Evolutionary conservation across 2,329 filamentous ascomycete genomes (phyloP).

Genomic region (Drechslerella coelobrocha): DNA sequence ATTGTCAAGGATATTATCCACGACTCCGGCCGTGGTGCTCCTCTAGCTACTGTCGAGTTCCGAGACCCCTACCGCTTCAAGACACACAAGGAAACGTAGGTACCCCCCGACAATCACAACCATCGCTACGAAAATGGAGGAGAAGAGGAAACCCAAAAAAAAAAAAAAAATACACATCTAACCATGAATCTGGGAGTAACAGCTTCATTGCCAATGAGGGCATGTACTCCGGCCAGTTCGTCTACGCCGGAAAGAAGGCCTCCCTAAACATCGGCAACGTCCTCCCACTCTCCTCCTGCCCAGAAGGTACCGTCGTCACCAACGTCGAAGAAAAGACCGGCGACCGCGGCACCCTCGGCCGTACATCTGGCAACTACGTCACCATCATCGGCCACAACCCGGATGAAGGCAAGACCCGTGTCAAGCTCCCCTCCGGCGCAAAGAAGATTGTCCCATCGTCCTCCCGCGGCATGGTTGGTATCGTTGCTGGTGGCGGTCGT

Average conservation of each 20-base stretch:
- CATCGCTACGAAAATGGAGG: too few species aligned
- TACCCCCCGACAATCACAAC: background rate
- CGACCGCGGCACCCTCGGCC: conserved; percentile 93
- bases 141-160: background rate
- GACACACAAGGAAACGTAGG: conserved; percentile 84
- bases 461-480: conserved; percentile 98
- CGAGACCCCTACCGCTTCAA: conserved; percentile 98
- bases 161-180: background rate
- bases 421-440: conserved; percentile 93
- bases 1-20: conserved; percentile 99
- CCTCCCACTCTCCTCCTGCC: conserved; percentile 89
- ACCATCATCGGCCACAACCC: conserved; percentile 97
- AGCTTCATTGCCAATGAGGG: conserved; percentile 99
- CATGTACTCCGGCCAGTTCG: conserved; percentile 99
- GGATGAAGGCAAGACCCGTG: conserved; percentile 98
- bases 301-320: conserved; percentile 98
- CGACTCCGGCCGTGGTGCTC: conserved; percentile 97
- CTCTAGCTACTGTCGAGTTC: conserved; percentile 95
- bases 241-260: conserved; percentile 99
- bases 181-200: conserved; percentile 25
- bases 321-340: conserved; percentile 99
- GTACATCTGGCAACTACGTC: conserved; percentile 99
- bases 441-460: conserved; percentile 98
- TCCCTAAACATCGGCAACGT: conserved; percentile 96
- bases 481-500: conserved; percentile 98